These are phyloP conservation scores for Entelexis paramagnoliae DNA, from an alignment of 1,139 yeast species.

Conservation along the genomic window DNA sequence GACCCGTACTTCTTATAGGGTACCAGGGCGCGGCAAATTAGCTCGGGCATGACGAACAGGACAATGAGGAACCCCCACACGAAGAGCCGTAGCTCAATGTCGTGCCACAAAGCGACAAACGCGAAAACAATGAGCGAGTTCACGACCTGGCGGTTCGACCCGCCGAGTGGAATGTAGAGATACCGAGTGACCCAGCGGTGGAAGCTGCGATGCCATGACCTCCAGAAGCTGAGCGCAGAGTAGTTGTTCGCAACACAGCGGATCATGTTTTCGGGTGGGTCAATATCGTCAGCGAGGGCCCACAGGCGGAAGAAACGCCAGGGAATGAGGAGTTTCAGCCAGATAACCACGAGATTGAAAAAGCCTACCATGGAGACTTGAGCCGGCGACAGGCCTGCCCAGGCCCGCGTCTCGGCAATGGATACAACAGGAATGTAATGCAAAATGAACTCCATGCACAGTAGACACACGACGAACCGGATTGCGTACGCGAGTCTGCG, in stretches of 20 bases:
- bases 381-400: conserved; percentile 84
- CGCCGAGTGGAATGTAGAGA: conserved; percentile 83
- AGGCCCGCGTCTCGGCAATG: conserved; percentile 75
- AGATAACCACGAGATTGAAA: conserved; percentile 78
- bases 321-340: conserved; percentile 84
- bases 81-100: conserved; percentile 71
- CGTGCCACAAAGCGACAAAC: conserved; percentile 98
- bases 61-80: conserved; percentile 97
- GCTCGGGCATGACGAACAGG: conserved; percentile 78
- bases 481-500: conserved; percentile 53
- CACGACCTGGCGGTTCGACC: conserved; percentile 52
- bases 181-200: conserved; percentile 79
- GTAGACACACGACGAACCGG: conserved; percentile 59
- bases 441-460: conserved; percentile 78
- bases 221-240: conserved; percentile 89
- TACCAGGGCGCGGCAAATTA: conserved; percentile 44
- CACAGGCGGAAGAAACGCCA: conserved; percentile 94
- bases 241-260: conserved; percentile 92
- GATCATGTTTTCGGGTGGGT: conserved; percentile 96
- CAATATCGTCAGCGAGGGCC: conserved; percentile 83
- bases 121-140: conserved; percentile 84
- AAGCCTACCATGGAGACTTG: conserved; percentile 91
- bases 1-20: conserved; percentile 28
- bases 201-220: conserved; percentile 96
- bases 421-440: conserved; percentile 92